These are phyloP conservation scores for Trebouxiophyceae sp. DNA, from an alignment of 163 green algal species.

Conservation along the genomic window DNA sequence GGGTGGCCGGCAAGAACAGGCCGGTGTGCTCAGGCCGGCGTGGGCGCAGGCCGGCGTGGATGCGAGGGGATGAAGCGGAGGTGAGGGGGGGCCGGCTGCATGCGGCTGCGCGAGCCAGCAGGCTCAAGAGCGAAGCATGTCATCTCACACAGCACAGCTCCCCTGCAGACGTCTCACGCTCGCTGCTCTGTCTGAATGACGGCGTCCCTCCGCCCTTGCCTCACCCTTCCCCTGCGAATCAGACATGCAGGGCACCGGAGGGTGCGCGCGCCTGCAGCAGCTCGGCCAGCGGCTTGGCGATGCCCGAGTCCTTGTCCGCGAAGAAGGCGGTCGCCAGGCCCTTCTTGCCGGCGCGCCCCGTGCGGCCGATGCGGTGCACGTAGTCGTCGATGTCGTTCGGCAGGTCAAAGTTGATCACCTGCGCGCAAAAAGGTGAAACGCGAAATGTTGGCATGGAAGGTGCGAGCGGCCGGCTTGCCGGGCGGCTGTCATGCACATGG, in stretches of 20 bases:
- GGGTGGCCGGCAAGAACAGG: no score
- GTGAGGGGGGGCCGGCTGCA: background rate
- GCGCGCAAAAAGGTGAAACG: no score
- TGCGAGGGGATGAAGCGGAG: no score
- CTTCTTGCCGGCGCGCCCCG: constrained; percentile 77
- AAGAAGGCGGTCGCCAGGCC: constrained; percentile 84
- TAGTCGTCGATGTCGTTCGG: constrained; percentile 98
- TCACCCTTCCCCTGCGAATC: background rate
- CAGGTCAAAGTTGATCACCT: constrained; percentile 88
- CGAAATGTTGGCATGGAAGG: no score
- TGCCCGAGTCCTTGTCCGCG: constrained; percentile 56
- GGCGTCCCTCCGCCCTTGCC: no score
- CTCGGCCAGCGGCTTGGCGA: constrained; percentile 39
- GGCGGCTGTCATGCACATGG: no score
- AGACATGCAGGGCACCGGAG: background rate
- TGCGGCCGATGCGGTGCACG: constrained; percentile 93
- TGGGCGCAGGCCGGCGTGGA: no score
- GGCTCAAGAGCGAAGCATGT: background rate
- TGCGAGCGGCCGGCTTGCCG: no score
- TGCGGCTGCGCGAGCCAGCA: background rate
- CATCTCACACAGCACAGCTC: no score
- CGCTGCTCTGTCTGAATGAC: no score
- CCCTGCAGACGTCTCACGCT: no score
- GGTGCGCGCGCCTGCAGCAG: constrained; percentile 23
- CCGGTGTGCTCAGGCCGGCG: no score